phyloP scores from a whole-genome alignment of 2,329 filamentous ascomycete genomes.

The Penicillium sp. region DNA sequence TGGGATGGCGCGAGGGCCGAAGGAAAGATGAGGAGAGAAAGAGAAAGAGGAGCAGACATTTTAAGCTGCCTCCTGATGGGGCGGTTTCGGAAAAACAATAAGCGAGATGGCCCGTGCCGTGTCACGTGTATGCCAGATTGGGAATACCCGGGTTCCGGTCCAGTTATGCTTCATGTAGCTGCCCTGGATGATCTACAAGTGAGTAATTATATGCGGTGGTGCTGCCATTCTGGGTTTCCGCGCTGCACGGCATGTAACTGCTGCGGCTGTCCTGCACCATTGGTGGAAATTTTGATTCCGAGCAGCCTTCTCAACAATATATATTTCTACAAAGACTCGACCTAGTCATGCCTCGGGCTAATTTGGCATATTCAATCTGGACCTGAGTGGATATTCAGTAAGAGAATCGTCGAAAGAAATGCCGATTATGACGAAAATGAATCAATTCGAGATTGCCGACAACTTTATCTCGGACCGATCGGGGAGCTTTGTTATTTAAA shows the following conservation, averaged over 20 bases:
- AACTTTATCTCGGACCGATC: not conserved
- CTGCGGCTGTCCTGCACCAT: not conserved
- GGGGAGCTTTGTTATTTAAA: not conserved
- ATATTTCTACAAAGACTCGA: too few relatives aligned
- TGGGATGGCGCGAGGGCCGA: conserved; percentile 26
- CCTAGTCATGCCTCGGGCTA: too few relatives aligned
- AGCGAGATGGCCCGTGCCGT: conserved; percentile 37
- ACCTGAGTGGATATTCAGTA: too few relatives aligned
- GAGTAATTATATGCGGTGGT: not conserved
- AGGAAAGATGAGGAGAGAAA: conserved; percentile 15
- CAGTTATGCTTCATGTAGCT: not conserved
- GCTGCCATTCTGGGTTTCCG: not conserved
- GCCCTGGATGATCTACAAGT: not conserved
- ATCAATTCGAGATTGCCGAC: too few relatives aligned
- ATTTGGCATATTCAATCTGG: too few relatives aligned
- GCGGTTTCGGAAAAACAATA: conserved; percentile 27
- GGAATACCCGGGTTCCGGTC: conserved; percentile 22
- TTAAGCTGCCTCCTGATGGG: conserved; percentile 12
- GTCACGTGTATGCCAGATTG: conserved; percentile 24
- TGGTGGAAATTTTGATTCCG: not conserved
- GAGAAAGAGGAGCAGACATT: conserved; percentile 14
- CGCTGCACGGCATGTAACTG: not conserved
- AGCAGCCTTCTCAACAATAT: too few relatives aligned
- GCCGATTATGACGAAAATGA: too few relatives aligned
- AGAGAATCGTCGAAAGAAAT: too few relatives aligned